These are phyloP conservation scores for Nematocida minor DNA, from an alignment of 371 early-diverging fungal species.

Conservation along the genomic window DNA sequence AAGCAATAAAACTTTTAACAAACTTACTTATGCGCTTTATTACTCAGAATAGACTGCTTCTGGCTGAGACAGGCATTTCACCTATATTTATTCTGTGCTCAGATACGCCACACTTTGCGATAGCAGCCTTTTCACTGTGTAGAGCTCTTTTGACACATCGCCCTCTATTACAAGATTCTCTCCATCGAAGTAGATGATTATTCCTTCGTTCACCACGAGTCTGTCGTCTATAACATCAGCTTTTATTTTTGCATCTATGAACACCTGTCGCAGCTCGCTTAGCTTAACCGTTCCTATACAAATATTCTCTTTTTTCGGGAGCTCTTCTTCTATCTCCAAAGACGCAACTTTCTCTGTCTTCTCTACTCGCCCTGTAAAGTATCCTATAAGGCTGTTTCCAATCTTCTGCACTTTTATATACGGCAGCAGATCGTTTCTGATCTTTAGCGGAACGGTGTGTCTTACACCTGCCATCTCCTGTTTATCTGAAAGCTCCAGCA, in stretches of 20 bases:
- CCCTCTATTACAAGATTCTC: slow-evolving; percentile 47
- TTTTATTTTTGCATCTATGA: slow-evolving; percentile 57
- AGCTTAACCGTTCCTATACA: slow-evolving; percentile 46
- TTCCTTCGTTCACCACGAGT: slow-evolving; percentile 48
- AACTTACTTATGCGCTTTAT: too few species aligned
- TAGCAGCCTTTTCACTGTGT: slow-evolving; percentile 50
- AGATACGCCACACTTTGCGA: slow-evolving; percentile 45
- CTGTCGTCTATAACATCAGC: slow-evolving; percentile 55
- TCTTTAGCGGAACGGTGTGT: slow-evolving; percentile 41
- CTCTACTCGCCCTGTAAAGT: slow-evolving; percentile 24
- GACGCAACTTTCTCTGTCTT: slow-evolving; percentile 13
- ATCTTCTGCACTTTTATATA: slow-evolving; percentile 33
- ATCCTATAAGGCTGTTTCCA: slow-evolving; percentile 42
- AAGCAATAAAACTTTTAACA: too few species aligned
- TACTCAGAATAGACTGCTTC: too few species aligned
- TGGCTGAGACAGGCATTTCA: too few species aligned
- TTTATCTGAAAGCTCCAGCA: neutral
- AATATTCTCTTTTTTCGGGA: slow-evolving; percentile 4
- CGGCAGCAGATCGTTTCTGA: slow-evolving; percentile 22
- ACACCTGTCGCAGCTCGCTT: slow-evolving; percentile 47
- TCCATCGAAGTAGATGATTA: slow-evolving; percentile 49
- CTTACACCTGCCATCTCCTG: slow-evolving; percentile 34
- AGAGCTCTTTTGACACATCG: slow-evolving; percentile 48
- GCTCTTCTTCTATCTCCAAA: neutral
- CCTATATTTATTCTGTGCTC: neutral